Evolutionary conservation across 179 eudicot species (phyloP).

Genomic region (Drosera spatulata): DNA sequence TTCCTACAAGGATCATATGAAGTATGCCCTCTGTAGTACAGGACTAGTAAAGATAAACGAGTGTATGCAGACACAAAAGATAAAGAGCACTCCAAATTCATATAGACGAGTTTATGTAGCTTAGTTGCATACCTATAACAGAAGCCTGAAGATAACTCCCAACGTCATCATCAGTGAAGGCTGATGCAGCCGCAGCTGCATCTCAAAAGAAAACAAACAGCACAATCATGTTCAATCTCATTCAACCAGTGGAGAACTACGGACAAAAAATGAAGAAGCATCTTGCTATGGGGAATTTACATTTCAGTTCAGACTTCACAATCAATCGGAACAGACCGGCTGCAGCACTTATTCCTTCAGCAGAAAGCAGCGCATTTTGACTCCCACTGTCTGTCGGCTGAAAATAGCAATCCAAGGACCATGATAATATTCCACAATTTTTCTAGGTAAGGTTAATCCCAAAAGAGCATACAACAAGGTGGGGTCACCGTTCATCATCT

Average conservation of each 20-base stretch:
- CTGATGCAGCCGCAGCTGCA: constrained; percentile 75
- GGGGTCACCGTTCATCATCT: no score
- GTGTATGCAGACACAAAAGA: constrained; percentile 4
- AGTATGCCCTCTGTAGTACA: no score
- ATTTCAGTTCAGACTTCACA: constrained; percentile 83
- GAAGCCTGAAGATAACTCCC: constrained; percentile 71
- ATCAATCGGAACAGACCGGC: constrained; percentile 70
- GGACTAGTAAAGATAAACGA: constrained; percentile 3
- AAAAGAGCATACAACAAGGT: background rate
- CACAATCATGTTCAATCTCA: constrained; percentile 3
- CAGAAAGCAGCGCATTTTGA: constrained; percentile 36
- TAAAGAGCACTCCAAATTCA: background rate
- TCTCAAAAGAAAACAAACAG: constrained; percentile 9
- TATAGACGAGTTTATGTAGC: background rate
- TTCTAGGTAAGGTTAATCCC: background rate
- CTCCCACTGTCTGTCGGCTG: constrained; percentile 34
- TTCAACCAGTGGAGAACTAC: constrained; percentile 1
- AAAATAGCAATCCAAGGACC: constrained; percentile 8
- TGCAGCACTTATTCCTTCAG: constrained; percentile 76
- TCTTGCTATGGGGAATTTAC: constrained; percentile 22
- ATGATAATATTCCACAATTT: no score
- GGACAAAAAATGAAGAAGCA: constrained; percentile 1
- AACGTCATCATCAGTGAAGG: constrained; percentile 54
- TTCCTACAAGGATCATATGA: constrained; percentile 37
- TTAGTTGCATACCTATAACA: constrained; percentile 40